Base-by-base conservation (phyloP, 1,284 basidiomycete genomes). In the Leccinum cinnamomeum region DNA sequence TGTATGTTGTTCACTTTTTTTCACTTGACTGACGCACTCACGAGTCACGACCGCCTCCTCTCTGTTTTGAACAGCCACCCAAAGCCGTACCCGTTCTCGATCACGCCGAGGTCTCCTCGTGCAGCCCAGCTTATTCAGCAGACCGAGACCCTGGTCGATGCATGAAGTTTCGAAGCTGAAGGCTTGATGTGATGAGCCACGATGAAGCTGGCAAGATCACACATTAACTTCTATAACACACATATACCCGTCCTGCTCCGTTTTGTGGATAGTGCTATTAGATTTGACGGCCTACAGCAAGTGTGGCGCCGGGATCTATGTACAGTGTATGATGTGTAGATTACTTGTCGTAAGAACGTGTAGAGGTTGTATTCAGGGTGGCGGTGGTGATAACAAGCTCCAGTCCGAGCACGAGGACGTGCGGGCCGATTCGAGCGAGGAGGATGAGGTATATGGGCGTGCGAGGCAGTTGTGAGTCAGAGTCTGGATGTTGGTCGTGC, bases 1-100 rank as follows among this genome's bases (percentile, higher is more conserved):
- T 81, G 83, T 81, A 64, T 35, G 67, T 62, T 25, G 30, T 50
- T 50, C 12, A 7, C 20, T 50, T 23, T 14, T 23, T 50, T 16
- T 44, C 10, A 23, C 8, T 20, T 23, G 53, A 39, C 53, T 63
- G 57, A 64, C 10, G 41, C 3, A 23, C 46, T 30, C 30, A 30
- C 30, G 30, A 30, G 30, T 48, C 4, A 48, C 20, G 20, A 23
- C 46, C 20, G 11, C 46, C 46, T 23, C 46, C 10, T 48, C 20
- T 4, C 20, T 3, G 10, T 44, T 33, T 60, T 28, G 11, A 53
- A 55, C 44, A 65, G 65, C 48, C 64, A 66, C 35, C 63, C 67
- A 5, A 67, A 65, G 56, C 48, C 64, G 7, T 74, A 56, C 58
- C 62, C 69, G 14, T 74, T 72, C 57, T 65, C 35, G 33, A 78